A percentile compares a stretch with the other conserved stretches of the same genome.
Evolutionary conservation across 1,139 yeast species (phyloP).

Genomic region (Yamadazyma diospyri): DNA sequence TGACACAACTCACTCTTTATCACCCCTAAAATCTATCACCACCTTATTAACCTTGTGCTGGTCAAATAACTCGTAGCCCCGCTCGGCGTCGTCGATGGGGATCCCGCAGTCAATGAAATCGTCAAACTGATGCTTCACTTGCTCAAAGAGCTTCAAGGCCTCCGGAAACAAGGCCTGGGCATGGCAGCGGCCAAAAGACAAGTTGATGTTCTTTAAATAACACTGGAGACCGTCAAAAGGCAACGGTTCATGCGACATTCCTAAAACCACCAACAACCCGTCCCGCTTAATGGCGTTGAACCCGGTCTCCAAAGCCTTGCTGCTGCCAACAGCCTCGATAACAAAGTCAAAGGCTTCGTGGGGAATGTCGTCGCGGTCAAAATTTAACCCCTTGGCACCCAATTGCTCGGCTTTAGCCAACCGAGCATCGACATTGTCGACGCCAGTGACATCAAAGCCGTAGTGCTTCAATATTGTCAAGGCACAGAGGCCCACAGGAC

Average conservation of each 20-base stretch:
- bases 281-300: slow-evolving; percentile 55
- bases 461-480: slow-evolving; percentile 42
- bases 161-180: slow-evolving; percentile 56
- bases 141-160: slow-evolving; percentile 47
- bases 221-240: slow-evolving; percentile 61
- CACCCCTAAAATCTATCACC: slow-evolving; percentile 41
- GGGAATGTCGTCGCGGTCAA: slow-evolving; percentile 24
- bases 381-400: slow-evolving; percentile 47
- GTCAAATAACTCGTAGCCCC: slow-evolving; percentile 52
- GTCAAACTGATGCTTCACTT: slow-evolving; percentile 40
- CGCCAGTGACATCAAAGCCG: slow-evolving; percentile 49
- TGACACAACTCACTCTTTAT: too few species aligned
- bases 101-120: slow-evolving; percentile 47
- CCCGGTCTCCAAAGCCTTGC: slow-evolving; percentile 48
- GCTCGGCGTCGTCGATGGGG: slow-evolving; percentile 40
- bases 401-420: slow-evolving; percentile 41
- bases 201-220: slow-evolving; percentile 52
- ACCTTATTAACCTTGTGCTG: slow-evolving; percentile 54
- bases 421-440: slow-evolving; percentile 49
- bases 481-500: slow-evolving; percentile 64
- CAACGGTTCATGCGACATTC: slow-evolving; percentile 58
- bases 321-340: slow-evolving; percentile 55
- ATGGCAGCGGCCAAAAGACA: slow-evolving; percentile 66
- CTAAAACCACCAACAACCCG: slow-evolving; percentile 58
- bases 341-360: slow-evolving; percentile 51